Percentiles rank a stretch among this genome's conserved stretches.
Evolutionary conservation across 495 filamentous ascomycete genomes (phyloP).

Genomic region (Xylaria sp.): DNA sequence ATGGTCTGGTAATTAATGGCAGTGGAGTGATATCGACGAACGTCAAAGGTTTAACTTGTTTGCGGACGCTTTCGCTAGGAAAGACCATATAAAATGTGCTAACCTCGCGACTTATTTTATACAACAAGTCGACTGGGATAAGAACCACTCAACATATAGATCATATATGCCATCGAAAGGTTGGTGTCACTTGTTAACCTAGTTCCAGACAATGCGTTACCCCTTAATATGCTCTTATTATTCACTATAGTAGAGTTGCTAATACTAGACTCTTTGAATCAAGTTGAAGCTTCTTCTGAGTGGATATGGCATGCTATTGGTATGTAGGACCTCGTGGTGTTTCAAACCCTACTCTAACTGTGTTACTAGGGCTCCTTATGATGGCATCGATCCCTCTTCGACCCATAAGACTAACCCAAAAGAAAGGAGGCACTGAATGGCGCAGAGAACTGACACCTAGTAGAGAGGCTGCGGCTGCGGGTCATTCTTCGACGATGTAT

Average conservation of each 20-base stretch:
- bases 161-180: not conserved
- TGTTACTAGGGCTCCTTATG: constrained; percentile 2
- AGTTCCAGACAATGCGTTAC: not conserved
- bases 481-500: not conserved
- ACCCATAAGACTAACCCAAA: not conserved
- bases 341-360: not conserved
- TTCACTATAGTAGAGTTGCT: not conserved
- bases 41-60: not conserved
- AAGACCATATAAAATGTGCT: not conserved
- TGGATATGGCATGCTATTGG: constrained; percentile 11
- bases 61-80: not conserved
- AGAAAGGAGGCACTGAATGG: not conserved
- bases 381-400: not conserved
- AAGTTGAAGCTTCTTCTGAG: not conserved
- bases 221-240: not conserved
- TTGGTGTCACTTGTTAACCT: not conserved
- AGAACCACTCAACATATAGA: not conserved
- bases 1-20: not conserved
- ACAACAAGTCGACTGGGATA: not conserved
- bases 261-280: not conserved
- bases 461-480: not conserved
- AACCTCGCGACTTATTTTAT: not conserved
- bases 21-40: not conserved
- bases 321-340: not conserved
- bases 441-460: not conserved